Evolutionary conservation across 345 rosid genomes (phyloP).

Genomic region (Moringa oleifera): DNA sequence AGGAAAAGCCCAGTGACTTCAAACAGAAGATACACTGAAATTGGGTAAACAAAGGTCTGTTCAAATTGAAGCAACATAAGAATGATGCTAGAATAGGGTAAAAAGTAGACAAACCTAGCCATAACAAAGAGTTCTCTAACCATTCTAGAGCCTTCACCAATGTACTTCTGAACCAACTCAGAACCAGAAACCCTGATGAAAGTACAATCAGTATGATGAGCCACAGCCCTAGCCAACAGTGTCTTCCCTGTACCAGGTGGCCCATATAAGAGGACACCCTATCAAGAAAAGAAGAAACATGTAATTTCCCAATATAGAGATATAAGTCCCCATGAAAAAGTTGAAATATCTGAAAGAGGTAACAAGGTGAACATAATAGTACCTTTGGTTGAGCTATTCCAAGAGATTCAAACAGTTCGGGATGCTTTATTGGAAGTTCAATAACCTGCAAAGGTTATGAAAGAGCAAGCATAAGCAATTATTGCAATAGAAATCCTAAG

Average conservation of each 20-base stretch:
- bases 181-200: slow-evolving; percentile 99
- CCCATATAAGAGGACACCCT: slow-evolving; percentile 97
- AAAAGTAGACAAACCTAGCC: slow-evolving; percentile 69
- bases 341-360: background rate
- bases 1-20: too few relatives aligned
- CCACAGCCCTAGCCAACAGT: slow-evolving; percentile 94
- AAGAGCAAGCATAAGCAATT: slow-evolving; percentile 1
- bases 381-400: slow-evolving; percentile 99
- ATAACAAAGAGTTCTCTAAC: slow-evolving; percentile 97
- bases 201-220: slow-evolving; percentile 99
- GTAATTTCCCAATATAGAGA: background rate
- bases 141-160: slow-evolving; percentile 99
- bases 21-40: too few relatives aligned
- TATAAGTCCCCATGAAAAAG: background rate
- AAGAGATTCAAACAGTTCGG: slow-evolving; percentile 93
- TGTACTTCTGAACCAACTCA: slow-evolving; percentile 92
- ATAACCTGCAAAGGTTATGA: slow-evolving; percentile 55
- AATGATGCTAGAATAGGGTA: background rate
- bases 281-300: slow-evolving; percentile 6
- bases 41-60: background rate
- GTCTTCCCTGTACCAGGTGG: slow-evolving; percentile 99
- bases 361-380: background rate
- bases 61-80: background rate
- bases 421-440: slow-evolving; percentile 98
- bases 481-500: slow-evolving; percentile 6